Percentiles rank a stretch among this genome's conserved stretches.
Conservation (phyloP, 768 basidiomycete species). For the Phylloporus rhodoxanthus region DNA sequence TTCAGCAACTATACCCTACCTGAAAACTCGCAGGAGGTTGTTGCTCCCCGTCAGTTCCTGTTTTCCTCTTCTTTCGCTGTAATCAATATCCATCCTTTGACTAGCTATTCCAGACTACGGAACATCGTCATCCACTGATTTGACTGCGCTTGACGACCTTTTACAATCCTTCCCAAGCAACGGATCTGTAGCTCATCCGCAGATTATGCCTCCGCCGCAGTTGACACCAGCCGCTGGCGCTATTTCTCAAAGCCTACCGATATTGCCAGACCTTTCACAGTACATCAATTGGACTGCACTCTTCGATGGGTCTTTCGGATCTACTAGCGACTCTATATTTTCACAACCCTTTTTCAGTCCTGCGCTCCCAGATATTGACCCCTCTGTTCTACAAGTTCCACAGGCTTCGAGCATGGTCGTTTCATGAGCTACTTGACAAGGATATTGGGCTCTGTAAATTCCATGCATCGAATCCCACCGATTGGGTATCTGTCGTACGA, state of each 20-base stretch:
- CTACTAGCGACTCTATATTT: neutral
- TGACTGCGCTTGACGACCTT: conserved; percentile 2
- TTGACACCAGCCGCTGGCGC: neutral
- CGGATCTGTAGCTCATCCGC: neutral
- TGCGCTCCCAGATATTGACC: neutral
- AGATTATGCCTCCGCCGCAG: neutral
- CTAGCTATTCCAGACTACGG: neutral
- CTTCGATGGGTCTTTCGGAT: neutral
- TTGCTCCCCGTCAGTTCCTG: too few species aligned
- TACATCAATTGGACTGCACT: neutral
- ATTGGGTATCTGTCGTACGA: too few species aligned
- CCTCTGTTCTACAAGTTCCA: neutral
- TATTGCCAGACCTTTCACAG: neutral
- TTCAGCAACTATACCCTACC: too few species aligned
- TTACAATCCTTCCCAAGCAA: conserved; percentile 2
- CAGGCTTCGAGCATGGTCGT: neutral
- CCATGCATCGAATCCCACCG: too few species aligned
- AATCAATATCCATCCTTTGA: too few species aligned
- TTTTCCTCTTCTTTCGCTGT: too few species aligned
- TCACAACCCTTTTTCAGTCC: neutral
- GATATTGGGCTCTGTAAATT: too few species aligned
- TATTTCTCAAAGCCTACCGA: neutral
- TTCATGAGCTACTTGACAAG: neutral
- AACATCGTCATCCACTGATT: neutral
- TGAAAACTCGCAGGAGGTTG: too few species aligned